Evolutionary conservation across 352 stramenopile species (phyloP), one percentile per base, ranked within the genome.

Genomic region (Globisporangium orthogonon): DNA sequence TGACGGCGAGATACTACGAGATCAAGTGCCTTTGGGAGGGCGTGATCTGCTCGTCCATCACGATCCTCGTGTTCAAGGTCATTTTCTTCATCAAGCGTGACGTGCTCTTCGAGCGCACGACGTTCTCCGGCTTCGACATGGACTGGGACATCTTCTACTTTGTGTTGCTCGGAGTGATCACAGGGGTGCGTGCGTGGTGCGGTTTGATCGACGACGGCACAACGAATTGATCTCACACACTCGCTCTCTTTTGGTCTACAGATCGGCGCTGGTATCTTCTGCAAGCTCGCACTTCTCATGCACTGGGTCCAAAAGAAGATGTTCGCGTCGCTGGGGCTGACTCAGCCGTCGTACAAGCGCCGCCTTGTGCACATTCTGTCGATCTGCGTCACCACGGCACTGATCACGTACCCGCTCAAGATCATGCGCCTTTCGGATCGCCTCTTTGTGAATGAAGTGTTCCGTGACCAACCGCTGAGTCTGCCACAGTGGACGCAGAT

Each of bases 21-120:
- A 89, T 94, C 65, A 88, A 87, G 61, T 90, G 76, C 15, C 68
- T 93, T 7, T 93, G 83, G 83, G 81, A 91, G 62, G 78, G 81
- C 15, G 78, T 91, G 30, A 93, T 93, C 57, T 81, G 77, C 57
- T 89, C 83, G 11, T 87, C 79, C 4, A 71, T 90, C 50, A 91
- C 78, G 41, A 85, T 93, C 43, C 60, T 93, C 17, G 73, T 90
- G 6, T 93, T 86, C 60, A 80, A 83, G 39, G 73, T 91, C 53
- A 79, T 91, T 47, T 87, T 70, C 2, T 89, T 89, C 40, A 67
- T 89, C 30, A 81, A 87, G 46, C 76, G 70, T 29, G 78, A 91
- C 29, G 69, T 84, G 41, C 68, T 93, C 10, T 93, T 93, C 43
- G 78, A 87, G 46, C 81, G 79, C 52, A 93, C 83, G 4, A 86